Evolutionary conservation across 345 rosid species (phyloP).

Genomic region (Eucalyptus decipiens): DNA sequence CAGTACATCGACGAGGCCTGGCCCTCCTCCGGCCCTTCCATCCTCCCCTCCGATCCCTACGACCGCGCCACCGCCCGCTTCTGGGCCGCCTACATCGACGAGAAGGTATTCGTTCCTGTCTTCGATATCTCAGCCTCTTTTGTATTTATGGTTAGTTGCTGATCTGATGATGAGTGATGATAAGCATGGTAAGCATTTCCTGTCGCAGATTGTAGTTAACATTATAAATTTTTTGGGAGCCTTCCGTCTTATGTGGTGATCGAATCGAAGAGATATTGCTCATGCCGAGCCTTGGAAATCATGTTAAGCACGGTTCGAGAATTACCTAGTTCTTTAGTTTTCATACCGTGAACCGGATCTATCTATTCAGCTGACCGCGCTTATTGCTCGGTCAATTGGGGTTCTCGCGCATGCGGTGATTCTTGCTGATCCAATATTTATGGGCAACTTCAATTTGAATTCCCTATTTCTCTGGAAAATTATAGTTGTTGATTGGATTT

Average conservation of each 20-base stretch:
- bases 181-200: neutral
- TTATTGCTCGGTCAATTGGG: neutral
- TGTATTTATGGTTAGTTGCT: neutral
- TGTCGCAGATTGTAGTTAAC: neutral
- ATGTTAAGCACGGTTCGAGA: neutral
- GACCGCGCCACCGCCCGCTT: conserved; percentile 64
- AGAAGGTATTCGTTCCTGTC: neutral
- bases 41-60: conserved; percentile 57
- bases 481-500: neutral
- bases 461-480: neutral
- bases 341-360: neutral
- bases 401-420: neutral
- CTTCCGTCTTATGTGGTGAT: neutral
- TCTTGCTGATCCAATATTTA: neutral
- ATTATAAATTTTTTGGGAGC: neutral
- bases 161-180: neutral
- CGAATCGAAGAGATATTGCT: neutral
- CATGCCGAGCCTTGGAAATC: neutral
- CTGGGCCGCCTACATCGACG: conserved; percentile 30
- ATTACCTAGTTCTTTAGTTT: neutral
- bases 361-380: neutral
- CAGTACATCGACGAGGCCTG: conserved; percentile 61
- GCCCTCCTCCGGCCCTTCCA: conserved; percentile 45
- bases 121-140: neutral
- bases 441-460: neutral